Conservation (phyloP, 192 early-diverging fungal species). For the Physocladia obscura region DNA sequence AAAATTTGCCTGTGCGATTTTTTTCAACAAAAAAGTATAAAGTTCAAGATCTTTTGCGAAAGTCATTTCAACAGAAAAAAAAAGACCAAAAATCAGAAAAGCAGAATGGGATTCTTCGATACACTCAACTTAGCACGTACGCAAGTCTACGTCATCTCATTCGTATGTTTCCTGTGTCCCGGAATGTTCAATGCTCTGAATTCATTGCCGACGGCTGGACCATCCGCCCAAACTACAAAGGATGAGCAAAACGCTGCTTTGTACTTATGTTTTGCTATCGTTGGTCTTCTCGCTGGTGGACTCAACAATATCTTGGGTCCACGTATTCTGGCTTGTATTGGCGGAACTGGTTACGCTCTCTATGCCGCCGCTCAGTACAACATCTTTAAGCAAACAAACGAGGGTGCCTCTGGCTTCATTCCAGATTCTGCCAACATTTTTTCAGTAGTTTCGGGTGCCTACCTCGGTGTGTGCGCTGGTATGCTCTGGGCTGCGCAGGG, state of each 20-base stretch:
- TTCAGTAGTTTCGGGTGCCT: conserved; percentile 71
- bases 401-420: conserved; percentile 24
- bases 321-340: conserved; percentile 65
- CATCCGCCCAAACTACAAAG: conserved; percentile 63
- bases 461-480: conserved; percentile 82
- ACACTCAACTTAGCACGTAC: conserved; percentile 45
- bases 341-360: conserved; percentile 69
- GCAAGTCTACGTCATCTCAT: conserved; percentile 69
- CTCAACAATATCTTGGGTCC: conserved; percentile 79
- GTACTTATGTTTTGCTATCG: conserved; percentile 75
- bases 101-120: conserved; percentile 12
- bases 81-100: neutral
- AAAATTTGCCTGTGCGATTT: no score
- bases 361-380: conserved; percentile 78
- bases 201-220: conserved; percentile 24
- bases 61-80: no score
- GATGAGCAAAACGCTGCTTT: conserved; percentile 64
- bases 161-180: conserved; percentile 77
- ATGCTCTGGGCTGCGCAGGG: conserved; percentile 61
- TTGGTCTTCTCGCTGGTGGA: conserved; percentile 72
- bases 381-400: conserved; percentile 62
- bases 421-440: conserved; percentile 45
- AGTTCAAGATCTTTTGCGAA: no score
- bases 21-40: no score
- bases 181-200: conserved; percentile 73